A percentile compares a stretch with the other conserved stretches of the same genome.
Evolutionary conservation across 2,329 filamentous ascomycete species (phyloP).

Genomic region (Neurospora sp.): DNA sequence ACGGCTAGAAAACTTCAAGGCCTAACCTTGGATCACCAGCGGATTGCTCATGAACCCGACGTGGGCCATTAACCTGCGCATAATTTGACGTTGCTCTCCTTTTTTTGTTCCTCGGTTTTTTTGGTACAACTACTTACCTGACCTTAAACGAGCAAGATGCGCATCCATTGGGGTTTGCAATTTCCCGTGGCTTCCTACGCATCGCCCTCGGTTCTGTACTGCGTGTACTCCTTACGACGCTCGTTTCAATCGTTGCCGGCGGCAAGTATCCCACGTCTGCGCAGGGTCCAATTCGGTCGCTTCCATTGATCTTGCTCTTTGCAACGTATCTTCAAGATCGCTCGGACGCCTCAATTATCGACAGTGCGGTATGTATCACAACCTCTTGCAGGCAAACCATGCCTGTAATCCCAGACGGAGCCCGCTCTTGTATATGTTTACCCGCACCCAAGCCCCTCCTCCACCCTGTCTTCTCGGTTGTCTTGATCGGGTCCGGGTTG

Average conservation of each 20-base stretch:
- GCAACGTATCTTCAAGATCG: no score
- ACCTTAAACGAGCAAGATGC: no score
- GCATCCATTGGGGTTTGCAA: no score
- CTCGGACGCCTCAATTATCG: not conserved
- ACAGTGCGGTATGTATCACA: not conserved
- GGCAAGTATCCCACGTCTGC: not conserved
- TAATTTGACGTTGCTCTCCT: no score
- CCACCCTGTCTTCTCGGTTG: not conserved
- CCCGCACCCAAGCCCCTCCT: not conserved
- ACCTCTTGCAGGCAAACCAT: not conserved
- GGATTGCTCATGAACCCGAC: not conserved
- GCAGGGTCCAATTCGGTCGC: no score
- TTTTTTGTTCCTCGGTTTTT: no score
- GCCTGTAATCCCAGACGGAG: not conserved
- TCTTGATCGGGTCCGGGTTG: not conserved
- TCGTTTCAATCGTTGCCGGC: not conserved
- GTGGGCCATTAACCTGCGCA: no score
- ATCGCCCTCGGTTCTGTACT: no score
- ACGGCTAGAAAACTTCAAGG: not conserved
- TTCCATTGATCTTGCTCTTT: no score
- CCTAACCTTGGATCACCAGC: not conserved
- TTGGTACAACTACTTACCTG: no score
- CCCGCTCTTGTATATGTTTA: not conserved
- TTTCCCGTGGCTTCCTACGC: no score
- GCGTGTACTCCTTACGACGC: no score